A percentile compares a stretch with the other conserved stretches of the same genome.
Evolutionary conservation across 2,329 filamentous ascomycete genomes (phyloP).

Genomic region (Xenoacremonium recifei): DNA sequence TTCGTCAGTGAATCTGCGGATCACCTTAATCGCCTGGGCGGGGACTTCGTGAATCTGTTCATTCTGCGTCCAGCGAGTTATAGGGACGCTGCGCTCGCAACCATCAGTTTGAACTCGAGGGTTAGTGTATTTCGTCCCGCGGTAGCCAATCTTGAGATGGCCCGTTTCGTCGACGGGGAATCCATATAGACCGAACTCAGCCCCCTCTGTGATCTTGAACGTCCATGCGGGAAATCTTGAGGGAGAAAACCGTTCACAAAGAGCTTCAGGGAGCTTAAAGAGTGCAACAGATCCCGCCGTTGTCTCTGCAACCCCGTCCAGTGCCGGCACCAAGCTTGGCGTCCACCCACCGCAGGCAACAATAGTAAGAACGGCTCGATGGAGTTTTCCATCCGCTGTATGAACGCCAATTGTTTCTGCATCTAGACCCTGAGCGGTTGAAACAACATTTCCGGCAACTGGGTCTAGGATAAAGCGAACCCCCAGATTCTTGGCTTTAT

Average conservation of each 20-base stretch:
- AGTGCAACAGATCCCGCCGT: constrained; percentile 19
- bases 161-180: constrained; percentile 24
- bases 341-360: constrained; percentile 34
- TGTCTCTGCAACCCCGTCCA: constrained; percentile 20
- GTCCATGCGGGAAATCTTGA: constrained; percentile 15
- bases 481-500: constrained; percentile 39
- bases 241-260: constrained; percentile 12
- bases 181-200: constrained; percentile 23
- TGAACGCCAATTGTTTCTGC: constrained; percentile 32
- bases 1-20: constrained; percentile 30
- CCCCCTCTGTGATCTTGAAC: constrained; percentile 9
- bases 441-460: constrained; percentile 28
- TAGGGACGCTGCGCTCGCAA: constrained; percentile 35
- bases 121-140: constrained; percentile 38
- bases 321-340: constrained; percentile 12
- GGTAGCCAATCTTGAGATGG: constrained; percentile 27
- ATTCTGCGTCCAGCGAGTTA: constrained; percentile 34
- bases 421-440: constrained; percentile 18
- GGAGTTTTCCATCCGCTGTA: constrained; percentile 34
- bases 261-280: constrained; percentile 14
- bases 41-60: constrained; percentile 15
- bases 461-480: constrained; percentile 40
- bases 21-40: constrained; percentile 8
- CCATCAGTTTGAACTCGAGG: constrained; percentile 32
- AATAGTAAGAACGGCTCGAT: constrained; percentile 33